Evolutionary conservation across 2,329 filamentous ascomycete species (phyloP).

Genomic region (Microsporum ferrugineum): DNA sequence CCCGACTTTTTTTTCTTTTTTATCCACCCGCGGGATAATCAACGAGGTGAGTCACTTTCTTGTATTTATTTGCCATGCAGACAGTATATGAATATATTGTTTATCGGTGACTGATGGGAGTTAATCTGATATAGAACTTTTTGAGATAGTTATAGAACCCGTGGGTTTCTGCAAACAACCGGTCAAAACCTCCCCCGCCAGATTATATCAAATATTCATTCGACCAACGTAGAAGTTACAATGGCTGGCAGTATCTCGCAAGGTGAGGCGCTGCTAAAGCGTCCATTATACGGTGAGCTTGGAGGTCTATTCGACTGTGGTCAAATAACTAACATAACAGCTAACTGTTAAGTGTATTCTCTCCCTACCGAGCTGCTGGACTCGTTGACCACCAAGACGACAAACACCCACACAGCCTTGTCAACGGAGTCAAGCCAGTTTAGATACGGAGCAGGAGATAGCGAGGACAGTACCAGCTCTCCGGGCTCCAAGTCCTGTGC

Average conservation of each 20-base stretch:
- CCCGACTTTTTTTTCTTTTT: too few species aligned
- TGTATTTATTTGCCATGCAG: background rate
- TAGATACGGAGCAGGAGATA: conserved; percentile 22
- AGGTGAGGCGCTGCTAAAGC: conserved; percentile 34
- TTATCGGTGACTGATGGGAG: too few species aligned
- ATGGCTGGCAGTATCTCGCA: conserved; percentile 16
- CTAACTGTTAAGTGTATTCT: conserved; percentile 61
- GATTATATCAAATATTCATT: background rate
- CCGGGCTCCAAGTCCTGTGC: conserved; percentile 66
- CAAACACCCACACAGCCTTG: conserved; percentile 21
- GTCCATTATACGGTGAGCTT: conserved; percentile 39
- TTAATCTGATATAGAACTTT: too few species aligned
- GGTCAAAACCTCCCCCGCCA: background rate
- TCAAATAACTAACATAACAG: background rate
- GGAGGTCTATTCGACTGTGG: background rate
- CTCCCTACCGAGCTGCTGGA: conserved; percentile 62
- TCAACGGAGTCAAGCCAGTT: conserved; percentile 18
- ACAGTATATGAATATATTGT: too few species aligned
- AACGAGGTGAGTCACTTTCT: too few species aligned
- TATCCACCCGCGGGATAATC: too few species aligned
- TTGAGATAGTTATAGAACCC: too few species aligned
- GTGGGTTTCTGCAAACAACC: too few species aligned
- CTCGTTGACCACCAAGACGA: conserved; percentile 51
- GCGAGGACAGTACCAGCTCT: conserved; percentile 37
- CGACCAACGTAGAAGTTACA: background rate